Base-by-base conservation (phyloP, 2,329 filamentous ascomycete species). In the Monosporascus sp. region DNA sequence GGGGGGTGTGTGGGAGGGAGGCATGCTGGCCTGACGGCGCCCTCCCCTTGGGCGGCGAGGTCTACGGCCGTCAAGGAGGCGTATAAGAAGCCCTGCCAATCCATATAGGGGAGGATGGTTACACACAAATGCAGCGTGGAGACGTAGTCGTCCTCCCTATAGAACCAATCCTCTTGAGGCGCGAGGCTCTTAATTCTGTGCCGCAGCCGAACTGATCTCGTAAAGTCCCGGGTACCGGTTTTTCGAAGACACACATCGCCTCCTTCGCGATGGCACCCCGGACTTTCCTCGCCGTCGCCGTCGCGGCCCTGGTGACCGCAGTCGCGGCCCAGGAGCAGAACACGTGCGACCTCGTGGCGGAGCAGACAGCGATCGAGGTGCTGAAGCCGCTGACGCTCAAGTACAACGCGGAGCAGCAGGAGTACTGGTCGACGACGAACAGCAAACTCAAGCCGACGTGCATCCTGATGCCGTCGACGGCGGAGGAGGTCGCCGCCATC, bases 401-500 rank as follows among this genome's bases (percentile, higher is more conserved):
- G 15, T 78, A 76, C 57, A 63, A 57, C 9, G 49, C 49, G 2
- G 73, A 74, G 45, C 63, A 75, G 57, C 63, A 60, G 7, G 63
- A 75, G 22, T 77, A 78, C 62, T 77, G 75, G 74, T 79, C 76
- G 3, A 70, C 70, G 2, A 63, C 66, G 20, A 74, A 73, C 52
- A 65, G 71, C 17, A 69, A 69, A 42, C 67, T 77, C n/a, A 66
- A 69, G 53, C 77, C 76, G 6, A 68, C 67, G 49, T 80, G 77
- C 55, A 75, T 77, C 50, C 67, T 78, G 47, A 70, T 72, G 42
- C 78, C 79, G 2, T 68, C 68, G 14, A 78, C 71, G 36, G 69
- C 74, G 1, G 65, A 74, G 17, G 78, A 84, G 60, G 78, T 84
- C 38, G 72, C 79, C 0, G 70, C 72, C 9, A 72, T 81, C n/a